Base-by-base conservation (phyloP, 129 eudicot species). In the Lonicera japonica region DNA sequence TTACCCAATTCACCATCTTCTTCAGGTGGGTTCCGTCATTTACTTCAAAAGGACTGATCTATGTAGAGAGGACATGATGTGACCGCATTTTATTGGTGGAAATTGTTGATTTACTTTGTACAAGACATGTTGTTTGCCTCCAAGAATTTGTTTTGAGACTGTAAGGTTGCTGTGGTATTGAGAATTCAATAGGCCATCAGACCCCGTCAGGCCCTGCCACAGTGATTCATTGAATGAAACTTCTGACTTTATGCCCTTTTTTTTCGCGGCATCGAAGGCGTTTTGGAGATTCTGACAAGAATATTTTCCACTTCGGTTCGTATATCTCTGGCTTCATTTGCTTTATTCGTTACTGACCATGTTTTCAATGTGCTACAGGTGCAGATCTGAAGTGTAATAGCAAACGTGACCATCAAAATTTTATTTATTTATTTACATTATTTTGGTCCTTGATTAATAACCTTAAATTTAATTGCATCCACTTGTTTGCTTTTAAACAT, bases 1-100 rank as follows among this genome's bases (percentile, higher is more conserved):
- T 84, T 81, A 70, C 85, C 96, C 79, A 64, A 78, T 77, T 85
- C 96, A 87, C 96, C 98, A 73, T 77, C 90, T 29, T 82, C 98
- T 87, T 91, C 99, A 92, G 99, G 99, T 92, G 91, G 99, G 99
- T 92, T 85, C 92, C 82, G 72, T 84, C 90, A 87, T 70, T 76
- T 87, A 85, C 99, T 82, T 75, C 99, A 78, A 76, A 78, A 81
- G 92, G 99, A 92, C 80, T 91, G 89, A 75, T 84, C 89, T 88
- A 58, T 89, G 86, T 92, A 87, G 95, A 73, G 87, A 85, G 56
- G 87, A 62, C 84, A 80, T 84, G 86, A 77, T 73, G 72, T 70
- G 78, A 77, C 90, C 57, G 76, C 81, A 66, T 80, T 77, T 58
- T 85, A 64, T 72, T 80, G 80, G 74, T 89, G 87, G 82, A 77